Evolutionary conservation across 257 asterid genomes (phyloP), one percentile per base, ranked within the genome.

Genomic region (Plectranthus barbatus): DNA sequence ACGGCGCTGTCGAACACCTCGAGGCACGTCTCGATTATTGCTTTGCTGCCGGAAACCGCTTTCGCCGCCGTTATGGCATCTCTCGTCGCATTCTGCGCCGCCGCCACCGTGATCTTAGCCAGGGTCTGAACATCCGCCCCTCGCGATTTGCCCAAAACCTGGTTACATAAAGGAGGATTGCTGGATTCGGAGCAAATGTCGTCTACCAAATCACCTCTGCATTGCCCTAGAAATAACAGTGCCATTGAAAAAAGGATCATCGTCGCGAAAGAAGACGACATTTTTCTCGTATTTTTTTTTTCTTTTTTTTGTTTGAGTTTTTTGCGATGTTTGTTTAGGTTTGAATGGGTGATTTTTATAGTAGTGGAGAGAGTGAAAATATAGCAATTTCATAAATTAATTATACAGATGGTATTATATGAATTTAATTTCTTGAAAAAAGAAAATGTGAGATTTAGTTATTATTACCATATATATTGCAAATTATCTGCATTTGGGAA

Each of bases 201-300:
- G 2, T 39, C 56, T 29, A 78, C 62, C 19, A 75, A 21, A 73
- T 77, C 80, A 1, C 73, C 84, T 19, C 24, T 36, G 17, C 46
- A 47, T 21, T 26, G n/a, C n/a, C n/a, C n/a, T n/a, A n/a, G 15
- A 52, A 65, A 48, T 23, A 49, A 6, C 12, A 56, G 2, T 18
- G 48, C 48, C 19, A 36, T 13, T 40, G 59, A 19, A 19, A 72
- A 29, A 23, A 64, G 6, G 13, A 21, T 19, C 12, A 42, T 11
- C 17, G 68, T 4, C 9, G 59, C 56, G 1, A 37, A 29, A n/a
- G n/a, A n/a, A n/a, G n/a, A n/a, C n/a, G n/a, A n/a, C n/a, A n/a
- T n/a, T n/a, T n/a, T n/a, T n/a, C n/a, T n/a, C 72, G 62, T 52
- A 1, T 18, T 18, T 9, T 34, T 15, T 7, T 2, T 4, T 37